Percentiles rank a stretch among this genome's conserved stretches.
These are phyloP conservation scores for Ziziphus jujuba DNA, from an alignment of 306 rosid genomes.

Conservation along the genomic window DNA sequence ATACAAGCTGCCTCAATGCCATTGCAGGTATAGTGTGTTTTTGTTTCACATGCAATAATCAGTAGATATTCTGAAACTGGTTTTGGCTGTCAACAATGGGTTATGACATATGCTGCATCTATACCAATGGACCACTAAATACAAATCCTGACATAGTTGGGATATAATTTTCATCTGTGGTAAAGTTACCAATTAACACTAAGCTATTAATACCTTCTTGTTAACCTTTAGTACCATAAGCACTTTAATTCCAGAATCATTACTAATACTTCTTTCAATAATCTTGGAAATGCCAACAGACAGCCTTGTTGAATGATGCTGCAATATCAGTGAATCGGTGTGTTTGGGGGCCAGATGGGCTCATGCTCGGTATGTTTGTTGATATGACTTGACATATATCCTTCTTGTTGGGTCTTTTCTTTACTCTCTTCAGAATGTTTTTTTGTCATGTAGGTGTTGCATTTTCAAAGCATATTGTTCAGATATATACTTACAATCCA, in stretches of 20 bases:
- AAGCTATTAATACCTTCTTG: background rate
- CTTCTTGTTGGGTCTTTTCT: background rate
- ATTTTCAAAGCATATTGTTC: slow-evolving; percentile 45
- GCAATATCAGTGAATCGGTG: slow-evolving; percentile 45
- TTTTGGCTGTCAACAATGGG: background rate
- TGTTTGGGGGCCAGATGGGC: slow-evolving; percentile 48
- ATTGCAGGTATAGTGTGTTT: slow-evolving; percentile 30
- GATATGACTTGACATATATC: background rate
- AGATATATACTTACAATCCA: slow-evolving; percentile 37
- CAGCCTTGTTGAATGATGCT: slow-evolving; percentile 40
- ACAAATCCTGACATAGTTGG: background rate
- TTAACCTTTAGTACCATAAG: background rate
- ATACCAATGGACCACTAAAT: background rate
- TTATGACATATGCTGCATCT: background rate
- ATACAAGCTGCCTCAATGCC: slow-evolving; percentile 34
- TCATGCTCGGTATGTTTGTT: slow-evolving; percentile 38
- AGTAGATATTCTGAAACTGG: background rate
- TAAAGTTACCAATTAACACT: background rate
- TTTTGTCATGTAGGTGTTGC: slow-evolving; percentile 35
- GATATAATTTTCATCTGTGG: background rate
- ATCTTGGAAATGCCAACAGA: slow-evolving; percentile 25
- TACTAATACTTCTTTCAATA: slow-evolving; percentile 18
- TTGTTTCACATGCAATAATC: background rate
- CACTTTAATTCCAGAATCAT: background rate
- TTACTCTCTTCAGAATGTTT: background rate